These are phyloP conservation scores for Saturnispora zaruensis DNA, from an alignment of 805 yeast species.

Conservation along the genomic window DNA sequence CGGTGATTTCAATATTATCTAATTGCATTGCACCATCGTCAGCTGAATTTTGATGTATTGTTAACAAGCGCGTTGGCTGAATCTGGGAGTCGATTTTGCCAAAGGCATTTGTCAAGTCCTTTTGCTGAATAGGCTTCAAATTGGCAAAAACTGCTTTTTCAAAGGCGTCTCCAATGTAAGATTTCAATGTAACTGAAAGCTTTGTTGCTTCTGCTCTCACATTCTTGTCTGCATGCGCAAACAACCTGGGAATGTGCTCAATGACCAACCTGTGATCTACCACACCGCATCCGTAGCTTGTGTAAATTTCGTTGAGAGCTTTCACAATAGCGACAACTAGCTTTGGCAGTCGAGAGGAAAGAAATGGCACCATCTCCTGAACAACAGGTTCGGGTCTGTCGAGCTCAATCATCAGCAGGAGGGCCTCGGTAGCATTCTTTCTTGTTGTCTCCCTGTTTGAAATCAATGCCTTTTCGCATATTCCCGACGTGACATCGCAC, in stretches of 20 bases:
- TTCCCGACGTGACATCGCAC: slow-evolving; percentile 33
- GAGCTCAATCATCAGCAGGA: slow-evolving; percentile 55
- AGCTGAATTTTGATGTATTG: slow-evolving; percentile 30
- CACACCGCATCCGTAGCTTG: slow-evolving; percentile 54
- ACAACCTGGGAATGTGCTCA: slow-evolving; percentile 54
- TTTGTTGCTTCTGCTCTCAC: slow-evolving; percentile 74
- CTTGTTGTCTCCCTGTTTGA: slow-evolving; percentile 72
- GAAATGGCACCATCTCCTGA: slow-evolving; percentile 55
- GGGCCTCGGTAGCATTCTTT: slow-evolving; percentile 51
- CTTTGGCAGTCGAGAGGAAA: slow-evolving; percentile 64
- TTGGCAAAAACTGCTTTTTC: slow-evolving; percentile 53
- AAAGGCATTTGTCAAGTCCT: slow-evolving; percentile 67
- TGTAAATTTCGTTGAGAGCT: slow-evolving; percentile 48
- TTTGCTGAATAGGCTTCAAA: slow-evolving; percentile 87
- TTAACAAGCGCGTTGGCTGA: slow-evolving; percentile 47
- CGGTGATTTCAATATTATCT: slow-evolving; percentile 21
- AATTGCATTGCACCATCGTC: slow-evolving; percentile 20
- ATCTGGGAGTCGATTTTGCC: slow-evolving; percentile 38
- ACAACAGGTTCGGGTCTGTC: slow-evolving; percentile 59
- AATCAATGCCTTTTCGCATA: slow-evolving; percentile 77
- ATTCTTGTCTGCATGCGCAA: slow-evolving; percentile 77
- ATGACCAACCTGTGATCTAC: slow-evolving; percentile 51
- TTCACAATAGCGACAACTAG: slow-evolving; percentile 58
- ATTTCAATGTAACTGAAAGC: slow-evolving; percentile 59
- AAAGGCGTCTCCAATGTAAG: slow-evolving; percentile 63